These are phyloP conservation scores for Epichloe aotearoae DNA, from an alignment of 2,329 filamentous ascomycete genomes.

Conservation along the genomic window DNA sequence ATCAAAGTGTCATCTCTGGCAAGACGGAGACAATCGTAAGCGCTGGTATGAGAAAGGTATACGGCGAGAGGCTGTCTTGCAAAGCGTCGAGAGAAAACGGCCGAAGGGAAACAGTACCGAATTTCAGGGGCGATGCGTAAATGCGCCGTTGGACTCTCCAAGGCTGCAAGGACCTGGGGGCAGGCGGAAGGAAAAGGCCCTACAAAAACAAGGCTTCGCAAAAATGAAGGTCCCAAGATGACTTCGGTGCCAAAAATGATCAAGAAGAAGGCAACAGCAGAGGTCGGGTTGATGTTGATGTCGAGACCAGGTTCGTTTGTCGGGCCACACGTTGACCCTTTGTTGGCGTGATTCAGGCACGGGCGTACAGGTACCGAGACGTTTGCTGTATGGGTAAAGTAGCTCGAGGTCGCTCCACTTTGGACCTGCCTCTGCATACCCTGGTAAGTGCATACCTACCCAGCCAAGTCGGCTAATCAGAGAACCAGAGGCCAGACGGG, in stretches of 20 bases:
- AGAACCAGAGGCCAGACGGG: no score
- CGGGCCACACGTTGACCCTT: not conserved
- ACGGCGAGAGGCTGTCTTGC: not conserved
- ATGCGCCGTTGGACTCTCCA: not conserved
- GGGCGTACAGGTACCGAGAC: not conserved
- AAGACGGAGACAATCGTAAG: not conserved
- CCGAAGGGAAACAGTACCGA: not conserved
- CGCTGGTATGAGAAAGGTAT: not conserved
- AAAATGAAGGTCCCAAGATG: not conserved
- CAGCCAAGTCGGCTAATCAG: not conserved
- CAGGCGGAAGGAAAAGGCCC: not conserved
- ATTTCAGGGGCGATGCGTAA: not conserved
- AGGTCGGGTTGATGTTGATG: not conserved
- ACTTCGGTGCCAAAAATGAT: not conserved
- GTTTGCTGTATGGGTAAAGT: not conserved
- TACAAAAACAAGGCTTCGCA: not conserved
- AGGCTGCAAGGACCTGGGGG: not conserved
- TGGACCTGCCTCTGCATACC: not conserved
- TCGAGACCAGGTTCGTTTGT: not conserved
- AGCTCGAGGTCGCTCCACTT: not conserved
- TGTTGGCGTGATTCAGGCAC: slow-evolving; percentile 2
- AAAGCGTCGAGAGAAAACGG: not conserved
- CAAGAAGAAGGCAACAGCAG: not conserved
- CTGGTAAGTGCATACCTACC: not conserved
- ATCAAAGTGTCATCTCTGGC: slow-evolving; percentile 1